Base-by-base conservation (phyloP, 805 yeast species). In the Candida loeiensis region DNA sequence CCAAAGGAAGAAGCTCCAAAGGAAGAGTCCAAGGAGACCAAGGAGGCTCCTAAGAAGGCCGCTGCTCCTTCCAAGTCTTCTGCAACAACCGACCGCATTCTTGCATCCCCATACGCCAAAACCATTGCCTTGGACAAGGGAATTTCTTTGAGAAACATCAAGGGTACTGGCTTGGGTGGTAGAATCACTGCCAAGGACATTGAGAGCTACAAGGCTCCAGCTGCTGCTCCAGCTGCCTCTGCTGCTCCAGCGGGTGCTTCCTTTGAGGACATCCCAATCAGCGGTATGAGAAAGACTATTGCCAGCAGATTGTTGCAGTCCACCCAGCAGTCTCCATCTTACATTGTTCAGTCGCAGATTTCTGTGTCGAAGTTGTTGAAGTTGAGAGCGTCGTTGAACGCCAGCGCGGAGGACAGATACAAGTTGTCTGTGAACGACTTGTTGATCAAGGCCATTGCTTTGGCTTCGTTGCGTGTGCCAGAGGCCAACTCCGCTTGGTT, bases 91-190 rank as follows among this genome's bases (percentile, higher is more conserved):
- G 84, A 74, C 53, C 79, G 96, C 68, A 83, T 93, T 62, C 63
- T 87, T 51, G 98, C 98, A 33, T 90, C 98, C 46, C 99, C 99
- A 44, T 72, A 85, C 50, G 99, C 99, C 45, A 91, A 91, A 76
- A 80, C 80, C 50, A 72, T 93, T 48, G 99, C 99, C 45, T 74
- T 90, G 51, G 96, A 91, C 65, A 79, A 82, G 64, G 99, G 98
- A 55, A 73, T 91, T 57, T 76, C 95, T 32, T 77, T 91, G 58
- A 87, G 85, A 71, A 79, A 79, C 55, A 73, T 93, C 58, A 79
- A 79, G 64, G 98, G 98, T 58, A 68, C 96, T 32, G 99, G 99
- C 53, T 98, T 98, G 60, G 75, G 76, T 57, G 98, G 98, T 53
- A 86, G 99, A 74, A 87, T 93, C 61, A 75, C 86, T 50, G 93